A percentile compares a stretch with the other conserved stretches of the same genome.
phyloP scores from a whole-genome alignment of 805 yeast genomes.

The Ogataea ganodermae region DNA sequence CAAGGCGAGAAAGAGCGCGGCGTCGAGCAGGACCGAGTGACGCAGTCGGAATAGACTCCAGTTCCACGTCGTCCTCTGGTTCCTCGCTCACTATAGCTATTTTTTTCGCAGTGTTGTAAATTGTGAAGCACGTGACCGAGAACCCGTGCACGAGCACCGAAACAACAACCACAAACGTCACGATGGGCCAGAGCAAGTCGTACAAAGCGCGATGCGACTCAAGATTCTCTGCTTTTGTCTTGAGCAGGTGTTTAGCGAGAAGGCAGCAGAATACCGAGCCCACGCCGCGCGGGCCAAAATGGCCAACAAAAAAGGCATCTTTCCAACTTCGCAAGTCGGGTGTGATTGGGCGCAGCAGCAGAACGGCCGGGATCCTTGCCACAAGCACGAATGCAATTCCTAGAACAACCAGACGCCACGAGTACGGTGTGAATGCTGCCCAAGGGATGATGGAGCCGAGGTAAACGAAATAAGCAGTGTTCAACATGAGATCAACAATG shows the following conservation, averaged over 20 bases:
- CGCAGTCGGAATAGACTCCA: no score
- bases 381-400: conserved; percentile 74
- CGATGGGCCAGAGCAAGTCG: conserved; percentile 73
- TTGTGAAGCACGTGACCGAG: conserved; percentile 67
- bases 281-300: conserved; percentile 95
- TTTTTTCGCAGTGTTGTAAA: conserved; percentile 32
- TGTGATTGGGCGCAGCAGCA: conserved; percentile 71
- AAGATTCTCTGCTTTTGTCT: conserved; percentile 20
- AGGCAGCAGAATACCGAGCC: conserved; percentile 88
- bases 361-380: conserved; percentile 81
- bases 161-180: conserved; percentile 74
- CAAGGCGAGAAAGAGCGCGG: conserved; percentile 8
- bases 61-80: no score
- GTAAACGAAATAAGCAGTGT: conserved; percentile 84
- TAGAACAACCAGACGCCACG: conserved; percentile 78
- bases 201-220: conserved; percentile 14
- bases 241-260: conserved; percentile 60
- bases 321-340: conserved; percentile 92
- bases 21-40: background rate
- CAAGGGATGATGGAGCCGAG: conserved; percentile 92
- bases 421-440: conserved; percentile 69
- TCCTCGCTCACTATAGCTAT: conserved; percentile 31
- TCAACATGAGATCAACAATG: conserved; percentile 81
- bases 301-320: conserved; percentile 92
- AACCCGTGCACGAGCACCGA: conserved; percentile 92